Percentiles rank a stretch among this genome's conserved stretches.
phyloP scores from a whole-genome alignment of 2,329 filamentous ascomycete genomes.

The Didymella glomerata region DNA sequence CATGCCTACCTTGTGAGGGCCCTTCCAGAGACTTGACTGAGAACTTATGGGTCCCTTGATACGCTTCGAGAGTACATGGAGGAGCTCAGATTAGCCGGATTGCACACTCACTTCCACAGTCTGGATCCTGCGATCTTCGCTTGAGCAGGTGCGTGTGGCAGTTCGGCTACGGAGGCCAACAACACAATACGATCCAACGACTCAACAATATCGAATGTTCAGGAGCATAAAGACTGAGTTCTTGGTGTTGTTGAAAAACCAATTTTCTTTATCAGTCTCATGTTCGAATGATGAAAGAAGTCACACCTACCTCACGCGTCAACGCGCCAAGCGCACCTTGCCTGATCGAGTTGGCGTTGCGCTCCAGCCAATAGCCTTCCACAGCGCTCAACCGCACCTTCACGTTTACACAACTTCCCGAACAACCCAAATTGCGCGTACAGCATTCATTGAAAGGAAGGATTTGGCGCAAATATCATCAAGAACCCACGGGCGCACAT shows the following conservation, averaged over 20 bases:
- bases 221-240: background rate
- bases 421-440: background rate
- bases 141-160: too few relatives aligned
- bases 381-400: constrained; percentile 1
- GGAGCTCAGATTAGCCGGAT: too few relatives aligned
- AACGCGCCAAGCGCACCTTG: constrained; percentile 15
- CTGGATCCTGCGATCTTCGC: too few relatives aligned
- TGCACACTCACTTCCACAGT: too few relatives aligned
- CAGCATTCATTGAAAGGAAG: background rate
- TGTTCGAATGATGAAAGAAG: background rate
- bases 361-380: constrained; percentile 18
- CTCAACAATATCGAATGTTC: background rate
- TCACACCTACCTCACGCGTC: background rate
- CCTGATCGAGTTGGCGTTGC: constrained; percentile 3
- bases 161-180: too few relatives aligned
- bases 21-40: background rate
- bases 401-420: constrained; percentile 7
- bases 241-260: too few relatives aligned
- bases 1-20: background rate
- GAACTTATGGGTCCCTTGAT: too few relatives aligned
- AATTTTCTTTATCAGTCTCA: background rate
- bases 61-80: too few relatives aligned
- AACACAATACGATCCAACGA: too few relatives aligned
- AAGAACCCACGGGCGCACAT: background rate
- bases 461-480: background rate